phyloP scores from a whole-genome alignment of 768 basidiomycete species.

The Tricholoma flavovirens region DNA sequence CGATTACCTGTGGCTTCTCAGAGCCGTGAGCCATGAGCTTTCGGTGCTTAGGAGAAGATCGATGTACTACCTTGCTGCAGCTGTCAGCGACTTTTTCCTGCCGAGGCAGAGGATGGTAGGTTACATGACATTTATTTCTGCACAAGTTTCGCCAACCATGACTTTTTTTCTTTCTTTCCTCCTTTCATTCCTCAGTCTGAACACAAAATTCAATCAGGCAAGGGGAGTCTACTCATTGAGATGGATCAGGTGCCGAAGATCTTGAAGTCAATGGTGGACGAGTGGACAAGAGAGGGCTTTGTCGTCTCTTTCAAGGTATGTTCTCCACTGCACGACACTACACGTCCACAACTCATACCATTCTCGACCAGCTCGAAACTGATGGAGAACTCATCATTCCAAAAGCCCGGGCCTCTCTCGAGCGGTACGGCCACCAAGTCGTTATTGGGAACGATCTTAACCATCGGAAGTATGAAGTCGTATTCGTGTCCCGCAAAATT shows the following conservation, averaged over 20 bases:
- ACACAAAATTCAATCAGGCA: constrained; percentile 98
- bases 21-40: constrained; percentile 77
- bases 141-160: not conserved
- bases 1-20: constrained; percentile 91
- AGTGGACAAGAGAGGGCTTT: constrained; percentile 89
- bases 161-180: not conserved
- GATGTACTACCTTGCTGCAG: constrained; percentile 96
- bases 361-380: constrained; percentile 75
- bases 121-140: constrained; percentile 8
- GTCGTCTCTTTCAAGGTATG: constrained; percentile 95
- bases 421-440: constrained; percentile 94
- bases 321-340: not conserved
- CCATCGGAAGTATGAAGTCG: constrained; percentile 85
- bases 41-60: constrained; percentile 60
- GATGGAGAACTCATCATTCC: constrained; percentile 79
- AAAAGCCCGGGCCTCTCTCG: constrained; percentile 82
- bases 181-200: constrained; percentile 66
- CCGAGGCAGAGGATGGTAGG: constrained; percentile 86
- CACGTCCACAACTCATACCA: not conserved
- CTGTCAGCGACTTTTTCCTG: constrained; percentile 97
- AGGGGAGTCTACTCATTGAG: constrained; percentile 88
- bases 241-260: constrained; percentile 99
- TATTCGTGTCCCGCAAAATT: constrained; percentile 68
- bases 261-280: constrained; percentile 84
- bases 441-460: constrained; percentile 97